phyloP scores from a whole-genome alignment of 805 yeast species.

The Candida tibetensis region DNA sequence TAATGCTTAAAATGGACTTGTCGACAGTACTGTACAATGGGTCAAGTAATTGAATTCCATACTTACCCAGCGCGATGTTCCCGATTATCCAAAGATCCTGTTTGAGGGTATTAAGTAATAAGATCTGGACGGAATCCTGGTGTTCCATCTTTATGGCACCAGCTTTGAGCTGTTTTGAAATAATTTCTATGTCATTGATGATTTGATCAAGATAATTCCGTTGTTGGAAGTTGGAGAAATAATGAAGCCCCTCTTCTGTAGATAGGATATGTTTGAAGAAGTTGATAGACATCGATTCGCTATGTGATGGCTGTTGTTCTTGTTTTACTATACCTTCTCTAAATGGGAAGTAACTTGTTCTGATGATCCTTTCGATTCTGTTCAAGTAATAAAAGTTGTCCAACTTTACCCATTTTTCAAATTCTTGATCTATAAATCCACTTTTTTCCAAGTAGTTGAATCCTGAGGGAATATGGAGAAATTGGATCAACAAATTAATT shows the following conservation, averaged over 20 bases:
- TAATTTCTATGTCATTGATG: conserved; percentile 15
- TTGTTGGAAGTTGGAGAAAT: conserved; percentile 43
- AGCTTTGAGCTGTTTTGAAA: conserved; percentile 13
- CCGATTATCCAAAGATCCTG: conserved; percentile 88
- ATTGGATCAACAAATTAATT: conserved; percentile 51
- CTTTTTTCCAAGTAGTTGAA: conserved; percentile 57
- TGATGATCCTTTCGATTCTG: conserved; percentile 44
- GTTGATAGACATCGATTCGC: conserved; percentile 33
- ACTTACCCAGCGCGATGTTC: conserved; percentile 67
- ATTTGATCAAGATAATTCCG: conserved; percentile 46
- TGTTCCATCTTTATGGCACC: conserved; percentile 17
- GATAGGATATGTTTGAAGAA: conserved; percentile 78
- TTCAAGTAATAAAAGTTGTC: conserved; percentile 34
- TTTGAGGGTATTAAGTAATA: conserved; percentile 41
- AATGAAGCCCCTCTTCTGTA: conserved; percentile 74
- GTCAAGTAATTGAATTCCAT: conserved; percentile 55
- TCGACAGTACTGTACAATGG: conserved; percentile 25
- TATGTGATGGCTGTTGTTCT: neutral
- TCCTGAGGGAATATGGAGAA: conserved; percentile 67
- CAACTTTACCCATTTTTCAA: conserved; percentile 61
- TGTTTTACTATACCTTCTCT: neutral
- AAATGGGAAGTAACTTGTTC: conserved; percentile 3
- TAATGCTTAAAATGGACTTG: conserved; percentile 37
- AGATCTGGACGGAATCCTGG: conserved; percentile 27
- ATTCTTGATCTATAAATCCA: conserved; percentile 61